Evolutionary conservation across 495 filamentous ascomycete genomes (phyloP), one percentile per base, ranked within the genome.

Genomic region (Hapsidospora chrysogenum): DNA sequence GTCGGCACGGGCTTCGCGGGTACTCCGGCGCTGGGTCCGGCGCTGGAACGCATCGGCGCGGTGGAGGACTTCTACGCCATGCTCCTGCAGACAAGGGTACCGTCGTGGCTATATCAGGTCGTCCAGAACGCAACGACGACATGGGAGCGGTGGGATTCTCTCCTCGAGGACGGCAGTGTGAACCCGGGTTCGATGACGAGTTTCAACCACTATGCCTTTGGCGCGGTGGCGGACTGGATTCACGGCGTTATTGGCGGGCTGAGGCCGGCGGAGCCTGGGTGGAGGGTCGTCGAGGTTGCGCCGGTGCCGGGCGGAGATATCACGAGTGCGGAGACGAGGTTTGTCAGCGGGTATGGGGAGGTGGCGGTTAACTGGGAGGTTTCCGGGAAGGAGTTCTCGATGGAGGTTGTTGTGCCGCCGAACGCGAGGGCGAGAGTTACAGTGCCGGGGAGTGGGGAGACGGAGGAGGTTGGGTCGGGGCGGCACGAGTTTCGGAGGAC

Each of bases 111-210:
- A 33, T 66, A 63, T 42, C 61, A 54, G 4, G 48, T 69, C 3
- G 46, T 49, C 4, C 63, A 64, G 57, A 63, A 61, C 11, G 61
- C 56, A 0, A 69, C 63, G 3, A 63, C 61, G 0, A 55, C 58
- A n/a, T 67, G 61, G 63, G 62, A 69, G 43, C 50, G 64, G 1
- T 67, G 64, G 63, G 61, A 67, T 41, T 57, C 52, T 31, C 58
- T 69, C 47, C 42, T 63, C 4, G 48, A 51, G 0, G 56, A 69
- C 36, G 60, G 61, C 2, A 43, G 29, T 15, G 44, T 67, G 9
- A 67, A 69, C 36, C 57, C 63, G 0, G 62, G 58, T 2, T 32
- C 52, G 19, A 66, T 68, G 63, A 67, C 60, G 0, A 60, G 53
- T 29, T 70, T 68, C 49, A 66, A 68, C 37, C 61, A 66, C 35